Evolutionary conservation across 306 rosid species (phyloP), one percentile per base, ranked within the genome.

Genomic region (Nissolia schottii): DNA sequence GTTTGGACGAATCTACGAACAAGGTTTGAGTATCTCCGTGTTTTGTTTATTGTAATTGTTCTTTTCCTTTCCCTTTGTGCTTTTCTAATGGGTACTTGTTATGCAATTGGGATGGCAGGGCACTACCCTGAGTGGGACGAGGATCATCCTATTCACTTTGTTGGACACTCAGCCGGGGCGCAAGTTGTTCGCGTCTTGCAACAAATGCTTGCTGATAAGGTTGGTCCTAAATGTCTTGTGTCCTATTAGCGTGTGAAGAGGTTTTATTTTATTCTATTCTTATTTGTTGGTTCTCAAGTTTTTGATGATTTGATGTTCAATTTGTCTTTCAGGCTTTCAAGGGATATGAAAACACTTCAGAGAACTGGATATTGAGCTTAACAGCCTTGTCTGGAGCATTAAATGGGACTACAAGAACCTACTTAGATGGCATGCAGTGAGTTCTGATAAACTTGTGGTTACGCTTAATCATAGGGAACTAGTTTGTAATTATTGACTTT

Each of bases 151-250:
- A 70, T 95, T 67, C 97, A 95, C 79, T 95, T 95, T 60, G 99
- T 95, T 22, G 99, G 97, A 10, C 97, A 91, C 74, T 95, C 99
- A 0, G 90, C 97, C 1, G 99, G 99, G 38, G 99, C 97, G 40
- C 99, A 95, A 76, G 97, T 95, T 70, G 96, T 80, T 34, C 97
- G 99, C 29, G 88, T 84, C 61, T 85, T 95, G 76, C 99, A 95
- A 74, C 96, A 95, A 91, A 91, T 95, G 99, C 99, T 95, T 65
- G 90, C 92, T 43, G 97, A 95, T 68, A 91, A 91, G 96, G 97
- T 94, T 55, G 20, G 89, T 59, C 13, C 25, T 27, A 71, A 54
- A 20, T 45, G 6, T 48, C 27, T 32, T 45, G 31, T 60, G 45
- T 67, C 7, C 22, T 49, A 41, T 64, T 45, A 24, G 27, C 43